A percentile compares a stretch with the other conserved stretches of the same genome.
phyloP scores from a whole-genome alignment of 192 early-diverging fungal species.

The Coemansia sp. region DNA sequence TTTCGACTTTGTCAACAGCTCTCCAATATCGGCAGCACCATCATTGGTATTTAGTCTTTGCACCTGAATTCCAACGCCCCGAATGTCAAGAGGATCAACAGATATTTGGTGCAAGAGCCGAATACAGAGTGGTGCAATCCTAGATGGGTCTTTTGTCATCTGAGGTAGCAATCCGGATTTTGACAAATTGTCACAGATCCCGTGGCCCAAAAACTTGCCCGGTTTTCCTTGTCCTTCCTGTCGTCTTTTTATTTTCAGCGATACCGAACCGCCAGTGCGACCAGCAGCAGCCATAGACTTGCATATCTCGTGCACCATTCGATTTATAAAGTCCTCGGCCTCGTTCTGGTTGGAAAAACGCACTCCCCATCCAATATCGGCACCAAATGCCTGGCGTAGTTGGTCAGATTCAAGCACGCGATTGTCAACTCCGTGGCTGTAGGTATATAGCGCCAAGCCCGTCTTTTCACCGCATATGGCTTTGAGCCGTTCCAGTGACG shows the following conservation, averaged over 20 bases:
- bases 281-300: conserved; percentile 61
- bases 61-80: conserved; percentile 43
- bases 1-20: conserved; percentile 27
- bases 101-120: conserved; percentile 20
- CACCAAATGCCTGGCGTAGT: conserved; percentile 75
- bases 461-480: conserved; percentile 71
- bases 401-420: conserved; percentile 67
- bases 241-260: conserved; percentile 68
- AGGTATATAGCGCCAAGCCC: conserved; percentile 69
- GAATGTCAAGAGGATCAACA: conserved; percentile 44
- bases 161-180: conserved; percentile 55
- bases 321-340: conserved; percentile 68
- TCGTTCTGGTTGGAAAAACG: conserved; percentile 76
- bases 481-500: conserved; percentile 57
- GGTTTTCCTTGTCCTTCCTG: conserved; percentile 56
- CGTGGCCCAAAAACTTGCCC: conserved; percentile 68
- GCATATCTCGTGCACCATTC: conserved; percentile 67
- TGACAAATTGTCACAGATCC: conserved; percentile 63
- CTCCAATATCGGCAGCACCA: conserved; percentile 8
- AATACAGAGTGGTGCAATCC: conserved; percentile 24
- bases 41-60: conserved; percentile 23
- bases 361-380: conserved; percentile 88
- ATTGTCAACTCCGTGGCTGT: conserved; percentile 75
- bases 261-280: conserved; percentile 63
- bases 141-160: conserved; percentile 55